Evolutionary conservation across 768 basidiomycete genomes (phyloP).

Genomic region (Podaxis sp.): DNA sequence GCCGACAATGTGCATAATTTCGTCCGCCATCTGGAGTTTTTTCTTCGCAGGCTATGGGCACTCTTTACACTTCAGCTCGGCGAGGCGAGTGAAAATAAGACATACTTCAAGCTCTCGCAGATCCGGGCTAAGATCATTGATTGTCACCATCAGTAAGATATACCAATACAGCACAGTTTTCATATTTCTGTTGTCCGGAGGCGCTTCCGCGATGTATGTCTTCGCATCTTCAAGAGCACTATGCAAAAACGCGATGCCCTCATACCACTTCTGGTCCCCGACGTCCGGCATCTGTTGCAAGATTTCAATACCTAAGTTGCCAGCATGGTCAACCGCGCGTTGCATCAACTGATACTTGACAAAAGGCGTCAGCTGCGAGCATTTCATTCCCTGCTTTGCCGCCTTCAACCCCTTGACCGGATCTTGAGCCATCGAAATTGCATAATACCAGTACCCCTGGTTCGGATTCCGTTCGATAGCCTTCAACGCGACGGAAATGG

Average conservation of each 20-base stretch:
- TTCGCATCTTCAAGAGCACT: slow-evolving; percentile 64
- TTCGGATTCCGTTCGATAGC: slow-evolving; percentile 55
- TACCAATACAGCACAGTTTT: slow-evolving; percentile 61
- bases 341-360: too few relatives aligned
- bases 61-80: too few relatives aligned
- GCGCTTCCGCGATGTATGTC: slow-evolving; percentile 48
- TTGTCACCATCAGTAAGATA: slow-evolving; percentile 50
- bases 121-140: slow-evolving; percentile 50
- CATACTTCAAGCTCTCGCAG: slow-evolving; percentile 44
- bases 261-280: slow-evolving; percentile 41
- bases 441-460: slow-evolving; percentile 66
- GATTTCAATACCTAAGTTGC: slow-evolving; percentile 47
- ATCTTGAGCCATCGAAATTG: slow-evolving; percentile 50
- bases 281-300: too few relatives aligned
- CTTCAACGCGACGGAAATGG: slow-evolving; percentile 44
- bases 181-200: slow-evolving; percentile 63
- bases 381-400: too few relatives aligned
- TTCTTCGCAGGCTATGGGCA: slow-evolving; percentile 30
- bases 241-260: slow-evolving; percentile 59
- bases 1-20: slow-evolving; percentile 37
- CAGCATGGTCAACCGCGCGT: too few relatives aligned
- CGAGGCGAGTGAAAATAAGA: too few relatives aligned
- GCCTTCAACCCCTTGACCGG: slow-evolving; percentile 20
- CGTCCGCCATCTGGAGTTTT: slow-evolving; percentile 51
- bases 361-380: too few relatives aligned